Evolutionary conservation across 2,329 filamentous ascomycete species (phyloP), one percentile per base, ranked within the genome.

Genomic region (Paraphaeosphaeria minitans): DNA sequence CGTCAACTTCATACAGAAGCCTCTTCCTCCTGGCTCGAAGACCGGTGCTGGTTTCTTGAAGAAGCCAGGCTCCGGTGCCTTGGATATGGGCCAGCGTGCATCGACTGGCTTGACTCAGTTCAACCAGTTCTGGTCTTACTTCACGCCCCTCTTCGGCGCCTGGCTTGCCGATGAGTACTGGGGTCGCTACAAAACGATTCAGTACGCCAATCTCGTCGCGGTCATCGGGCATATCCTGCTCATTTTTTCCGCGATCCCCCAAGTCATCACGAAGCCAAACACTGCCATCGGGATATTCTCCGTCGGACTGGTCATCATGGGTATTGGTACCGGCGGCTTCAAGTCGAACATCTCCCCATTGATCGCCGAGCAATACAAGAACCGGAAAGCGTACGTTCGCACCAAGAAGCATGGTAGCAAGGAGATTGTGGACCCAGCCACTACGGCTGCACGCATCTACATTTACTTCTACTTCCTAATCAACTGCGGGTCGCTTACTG

Each of bases 241-340:
- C 48, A 81, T 86, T 57, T 77, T 78, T 57, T 86, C 85, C 3
- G 85, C 85, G 0, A 78, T 86, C 13, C 85, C 85, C 0, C 64
- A 67, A 1, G 76, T 85, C 41, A 78, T 88, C 27, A 75, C 81
- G 19, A 73, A 81, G 56, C 71, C 75, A 8, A 80, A 83, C 16
- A 79, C 79, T 37, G 83, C 83, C 46, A 70, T 87, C 35, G 80
- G 78, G 42, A 81, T 84, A 13, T 83, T 88, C 66, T 74, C 84
- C 46, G 76, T 80, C n/a, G 78, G 85, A 4, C 82, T 87, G 58
- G 79, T 90, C 63, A 72, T 89, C 58, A 87, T 90, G 60, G 88
- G 87, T 53, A 72, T 89, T 7, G 88, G 87, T 31, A 89, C 87
- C 3, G 88, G 88, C 66, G 86, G 87, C 62, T 89, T 90, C 80